Conservation (phyloP, 2,329 filamentous ascomycete species). For the Fusarium sp. region DNA sequence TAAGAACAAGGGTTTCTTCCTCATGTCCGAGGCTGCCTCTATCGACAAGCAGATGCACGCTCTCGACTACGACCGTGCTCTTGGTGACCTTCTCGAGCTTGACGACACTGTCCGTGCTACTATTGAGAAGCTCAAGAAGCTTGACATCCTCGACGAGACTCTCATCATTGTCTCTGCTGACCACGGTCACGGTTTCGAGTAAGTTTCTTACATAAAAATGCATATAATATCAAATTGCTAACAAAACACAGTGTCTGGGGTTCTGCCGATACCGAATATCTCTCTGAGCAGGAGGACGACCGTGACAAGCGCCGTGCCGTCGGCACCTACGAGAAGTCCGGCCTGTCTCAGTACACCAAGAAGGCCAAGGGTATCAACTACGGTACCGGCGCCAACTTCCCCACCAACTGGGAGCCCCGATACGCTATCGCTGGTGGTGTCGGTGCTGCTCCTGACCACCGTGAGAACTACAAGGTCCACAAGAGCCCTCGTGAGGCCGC, state of each 20-base stretch:
- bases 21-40: slow-evolving; percentile 87
- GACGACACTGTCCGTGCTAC: slow-evolving; percentile 86
- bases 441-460: slow-evolving; percentile 77
- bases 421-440: slow-evolving; percentile 83
- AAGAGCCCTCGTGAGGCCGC: slow-evolving; percentile 73
- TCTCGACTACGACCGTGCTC: slow-evolving; percentile 86
- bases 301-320: slow-evolving; percentile 81
- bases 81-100: slow-evolving; percentile 86
- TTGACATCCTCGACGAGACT: slow-evolving; percentile 78
- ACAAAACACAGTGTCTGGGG: slow-evolving; percentile 70
- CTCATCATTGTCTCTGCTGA: slow-evolving; percentile 86
- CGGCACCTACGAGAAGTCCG: slow-evolving; percentile 79
- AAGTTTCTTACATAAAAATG: neutral
- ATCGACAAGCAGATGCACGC: slow-evolving; percentile 93
- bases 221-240: neutral
- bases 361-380: slow-evolving; percentile 72
- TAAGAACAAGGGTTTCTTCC: slow-evolving; percentile 80
- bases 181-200: slow-evolving; percentile 88
- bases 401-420: slow-evolving; percentile 84
- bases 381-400: slow-evolving; percentile 80
- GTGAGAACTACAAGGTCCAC: slow-evolving; percentile 81
- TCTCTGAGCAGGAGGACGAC: slow-evolving; percentile 72
- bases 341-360: slow-evolving; percentile 79
- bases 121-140: slow-evolving; percentile 73
- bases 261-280: slow-evolving; percentile 82